Percentiles rank a stretch among this genome's conserved stretches.
phyloP scores from a whole-genome alignment of 306 rosid species.

The Sicyos baderoa region DNA sequence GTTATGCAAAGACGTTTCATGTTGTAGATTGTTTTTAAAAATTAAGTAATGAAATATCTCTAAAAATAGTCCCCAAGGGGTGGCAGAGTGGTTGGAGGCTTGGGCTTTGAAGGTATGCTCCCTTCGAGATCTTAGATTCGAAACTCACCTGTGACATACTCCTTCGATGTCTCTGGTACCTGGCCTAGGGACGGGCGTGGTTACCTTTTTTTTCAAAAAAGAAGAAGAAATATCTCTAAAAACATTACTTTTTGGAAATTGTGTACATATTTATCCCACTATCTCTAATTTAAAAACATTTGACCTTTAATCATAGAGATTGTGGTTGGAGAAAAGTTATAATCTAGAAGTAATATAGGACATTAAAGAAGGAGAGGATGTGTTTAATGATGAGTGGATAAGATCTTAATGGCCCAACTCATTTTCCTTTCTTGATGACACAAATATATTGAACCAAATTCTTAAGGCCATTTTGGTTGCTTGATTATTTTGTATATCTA shows the following conservation, averaged over 20 bases:
- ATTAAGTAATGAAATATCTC: background rate
- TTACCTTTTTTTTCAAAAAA: too few species aligned
- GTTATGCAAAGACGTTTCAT: background rate
- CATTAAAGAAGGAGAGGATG: background rate
- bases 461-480: background rate
- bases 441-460: background rate
- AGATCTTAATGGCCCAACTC: constrained; percentile 11
- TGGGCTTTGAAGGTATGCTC: too few species aligned
- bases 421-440: background rate
- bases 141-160: too few species aligned
- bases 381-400: constrained; percentile 6
- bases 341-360: background rate
- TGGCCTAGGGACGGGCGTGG: too few species aligned
- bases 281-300: background rate
- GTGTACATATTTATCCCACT: background rate
- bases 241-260: background rate
- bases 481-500: background rate
- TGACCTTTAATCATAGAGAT: background rate
- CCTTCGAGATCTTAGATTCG: too few species aligned
- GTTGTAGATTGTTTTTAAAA: background rate
- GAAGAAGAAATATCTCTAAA: background rate
- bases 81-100: too few species aligned
- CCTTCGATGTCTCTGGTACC: too few species aligned
- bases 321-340: background rate
- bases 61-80: too few species aligned